Conservation (phyloP, 2,329 filamentous ascomycete genomes). For the Xylaria hypoxylon region DNA sequence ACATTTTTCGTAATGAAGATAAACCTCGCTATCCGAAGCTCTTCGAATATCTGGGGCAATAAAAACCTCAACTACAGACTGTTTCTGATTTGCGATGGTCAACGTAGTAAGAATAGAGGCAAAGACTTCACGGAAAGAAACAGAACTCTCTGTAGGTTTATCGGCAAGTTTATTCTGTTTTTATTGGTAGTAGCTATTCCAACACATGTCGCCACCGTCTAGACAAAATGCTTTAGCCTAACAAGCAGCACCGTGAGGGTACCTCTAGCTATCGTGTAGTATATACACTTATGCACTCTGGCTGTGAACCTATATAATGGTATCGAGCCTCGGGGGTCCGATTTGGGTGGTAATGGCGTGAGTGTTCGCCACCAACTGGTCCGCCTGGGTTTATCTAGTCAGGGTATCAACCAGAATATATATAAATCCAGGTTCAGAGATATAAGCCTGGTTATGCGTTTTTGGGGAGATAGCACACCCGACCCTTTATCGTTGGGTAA, state of each 20-base stretch:
- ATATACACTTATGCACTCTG: conserved; percentile 10
- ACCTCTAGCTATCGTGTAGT: conserved; percentile 9
- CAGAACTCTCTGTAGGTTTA: background rate
- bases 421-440: background rate
- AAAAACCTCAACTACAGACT: background rate
- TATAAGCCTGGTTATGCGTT: background rate
- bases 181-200: background rate
- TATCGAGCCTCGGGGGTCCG: background rate
- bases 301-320: too few relatives aligned
- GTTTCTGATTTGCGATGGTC: background rate
- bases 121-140: background rate
- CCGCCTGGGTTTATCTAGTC: background rate
- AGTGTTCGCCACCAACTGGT: background rate
- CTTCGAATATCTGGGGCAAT: background rate
- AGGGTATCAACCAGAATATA: background rate
- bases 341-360: background rate
- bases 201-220: background rate
- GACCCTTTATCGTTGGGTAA: background rate
- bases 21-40: background rate
- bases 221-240: background rate
- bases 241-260: background rate
- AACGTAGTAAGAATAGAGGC: background rate
- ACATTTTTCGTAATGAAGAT: background rate
- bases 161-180: conserved; percentile 3
- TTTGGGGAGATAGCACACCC: background rate